Conservation (phyloP, 1,284 basidiomycete species). For the Filobasidium uniguttulatum region DNA sequence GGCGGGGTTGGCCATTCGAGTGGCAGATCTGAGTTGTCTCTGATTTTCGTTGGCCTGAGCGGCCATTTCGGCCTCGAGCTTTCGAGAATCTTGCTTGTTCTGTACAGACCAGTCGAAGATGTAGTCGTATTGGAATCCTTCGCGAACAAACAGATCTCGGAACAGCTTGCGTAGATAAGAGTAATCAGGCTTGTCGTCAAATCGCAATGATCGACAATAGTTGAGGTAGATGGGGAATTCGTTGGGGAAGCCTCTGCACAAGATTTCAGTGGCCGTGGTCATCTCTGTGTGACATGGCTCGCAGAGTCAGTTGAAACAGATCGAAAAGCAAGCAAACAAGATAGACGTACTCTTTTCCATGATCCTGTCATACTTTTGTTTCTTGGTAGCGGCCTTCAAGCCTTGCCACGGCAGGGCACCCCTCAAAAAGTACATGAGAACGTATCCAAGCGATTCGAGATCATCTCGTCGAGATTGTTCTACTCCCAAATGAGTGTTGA, state of each 20-base stretch:
- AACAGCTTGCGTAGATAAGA: slow-evolving; percentile 95
- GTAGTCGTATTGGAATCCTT: slow-evolving; percentile 96
- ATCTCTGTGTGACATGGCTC: slow-evolving; percentile 54
- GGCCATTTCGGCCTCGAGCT: slow-evolving; percentile 1
- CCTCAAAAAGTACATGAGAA: slow-evolving; percentile 94
- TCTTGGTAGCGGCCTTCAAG: slow-evolving; percentile 95
- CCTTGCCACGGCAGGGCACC: slow-evolving; percentile 95
- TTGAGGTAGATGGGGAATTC: slow-evolving; percentile 97
- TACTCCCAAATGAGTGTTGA: slow-evolving; percentile 97
- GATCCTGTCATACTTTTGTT: slow-evolving; percentile 98
- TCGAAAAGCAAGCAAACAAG: neutral
- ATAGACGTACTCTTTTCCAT: slow-evolving; percentile 67
- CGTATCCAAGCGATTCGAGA: slow-evolving; percentile 88
- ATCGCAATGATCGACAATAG: slow-evolving; percentile 89
- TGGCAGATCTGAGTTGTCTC: slow-evolving; percentile 13
- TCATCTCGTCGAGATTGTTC: slow-evolving; percentile 94
- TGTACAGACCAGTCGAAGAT: slow-evolving; percentile 97
- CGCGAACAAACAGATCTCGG: slow-evolving; percentile 90
- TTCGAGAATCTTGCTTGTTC: slow-evolving; percentile 23
- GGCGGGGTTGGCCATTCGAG: no score
- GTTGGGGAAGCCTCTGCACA: slow-evolving; percentile 93
- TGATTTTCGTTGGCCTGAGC: neutral
- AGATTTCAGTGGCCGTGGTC: slow-evolving; percentile 89
- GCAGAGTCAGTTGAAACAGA: neutral
- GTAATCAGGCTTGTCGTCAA: slow-evolving; percentile 97